Conservation (phyloP, 73 alveolate species). For the Stentor roeselii region DNA sequence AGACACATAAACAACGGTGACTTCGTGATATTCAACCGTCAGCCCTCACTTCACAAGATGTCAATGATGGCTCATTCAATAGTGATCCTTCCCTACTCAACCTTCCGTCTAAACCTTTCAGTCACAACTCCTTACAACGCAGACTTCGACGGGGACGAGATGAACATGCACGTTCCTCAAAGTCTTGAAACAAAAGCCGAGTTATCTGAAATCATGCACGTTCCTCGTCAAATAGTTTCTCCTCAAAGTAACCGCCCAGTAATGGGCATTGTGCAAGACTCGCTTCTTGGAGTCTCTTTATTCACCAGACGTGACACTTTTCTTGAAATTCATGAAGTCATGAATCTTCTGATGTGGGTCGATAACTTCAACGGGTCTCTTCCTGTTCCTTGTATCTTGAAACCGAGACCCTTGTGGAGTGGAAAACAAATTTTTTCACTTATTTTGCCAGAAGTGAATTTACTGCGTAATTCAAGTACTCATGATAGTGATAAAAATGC, state of each 20-base stretch:
- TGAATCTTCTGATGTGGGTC: slow-evolving; percentile 97
- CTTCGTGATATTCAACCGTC: slow-evolving; percentile 96
- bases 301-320: slow-evolving; percentile 95
- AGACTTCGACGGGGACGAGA: slow-evolving; percentile 99
- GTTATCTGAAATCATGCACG: slow-evolving; percentile 92
- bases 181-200: slow-evolving; percentile 95
- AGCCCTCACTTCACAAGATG: slow-evolving; percentile 99
- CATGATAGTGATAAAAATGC: slow-evolving; percentile 48
- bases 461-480: slow-evolving; percentile 31
- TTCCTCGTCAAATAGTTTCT: slow-evolving; percentile 94
- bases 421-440: slow-evolving; percentile 95
- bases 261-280: slow-evolving; percentile 99
- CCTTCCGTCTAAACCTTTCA: slow-evolving; percentile 97
- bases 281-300: slow-evolving; percentile 89
- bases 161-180: slow-evolving; percentile 99
- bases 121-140: slow-evolving; percentile 99
- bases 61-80: slow-evolving; percentile 99
- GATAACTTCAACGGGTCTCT: slow-evolving; percentile 90
- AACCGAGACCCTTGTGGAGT: slow-evolving; percentile 98
- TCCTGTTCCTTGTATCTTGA: slow-evolving; percentile 97
- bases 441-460: slow-evolving; percentile 87
- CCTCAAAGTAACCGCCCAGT: slow-evolving; percentile 99
- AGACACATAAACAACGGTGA: slow-evolving; percentile 96
- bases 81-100: slow-evolving; percentile 98
- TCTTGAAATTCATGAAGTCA: slow-evolving; percentile 83